These are phyloP conservation scores for Fusarium buharicum DNA, from an alignment of 2,329 filamentous ascomycete genomes.

Conservation along the genomic window DNA sequence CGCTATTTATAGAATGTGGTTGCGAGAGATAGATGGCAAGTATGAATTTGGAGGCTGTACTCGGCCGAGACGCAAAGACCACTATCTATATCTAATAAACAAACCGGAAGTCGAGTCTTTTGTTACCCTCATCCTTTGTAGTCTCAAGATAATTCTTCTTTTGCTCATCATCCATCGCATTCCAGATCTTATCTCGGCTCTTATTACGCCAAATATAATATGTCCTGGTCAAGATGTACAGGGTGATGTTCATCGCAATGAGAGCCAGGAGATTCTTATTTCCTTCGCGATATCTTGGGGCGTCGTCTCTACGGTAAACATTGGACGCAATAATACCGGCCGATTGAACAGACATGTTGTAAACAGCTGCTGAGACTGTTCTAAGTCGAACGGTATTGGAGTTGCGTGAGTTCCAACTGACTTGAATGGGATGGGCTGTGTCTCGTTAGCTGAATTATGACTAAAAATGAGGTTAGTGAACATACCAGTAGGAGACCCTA, in stretches of 20 bases:
- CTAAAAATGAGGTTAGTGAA: background rate
- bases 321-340: conserved; percentile 58
- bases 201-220: conserved; percentile 55
- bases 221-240: conserved; percentile 55
- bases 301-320: conserved; percentile 61
- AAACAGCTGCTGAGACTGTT: conserved; percentile 68
- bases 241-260: conserved; percentile 37
- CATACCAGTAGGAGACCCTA: conserved; percentile 47
- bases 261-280: conserved; percentile 53
- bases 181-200: conserved; percentile 21
- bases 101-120: conserved; percentile 29
- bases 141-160: conserved; percentile 23
- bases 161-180: conserved; percentile 26
- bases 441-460: background rate
- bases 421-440: conserved; percentile 58
- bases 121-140: conserved; percentile 30
- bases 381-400: conserved; percentile 70
- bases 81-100: conserved; percentile 9
- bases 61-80: no score
- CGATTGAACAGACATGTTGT: conserved; percentile 57
- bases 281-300: conserved; percentile 56
- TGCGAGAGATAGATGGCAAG: no score
- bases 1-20: no score
- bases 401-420: conserved; percentile 65
- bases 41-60: no score